Evolutionary conservation across 2,329 filamentous ascomycete species (phyloP), one percentile per base, ranked within the genome.

Genomic region (Penicillium psychrosexuale): DNA sequence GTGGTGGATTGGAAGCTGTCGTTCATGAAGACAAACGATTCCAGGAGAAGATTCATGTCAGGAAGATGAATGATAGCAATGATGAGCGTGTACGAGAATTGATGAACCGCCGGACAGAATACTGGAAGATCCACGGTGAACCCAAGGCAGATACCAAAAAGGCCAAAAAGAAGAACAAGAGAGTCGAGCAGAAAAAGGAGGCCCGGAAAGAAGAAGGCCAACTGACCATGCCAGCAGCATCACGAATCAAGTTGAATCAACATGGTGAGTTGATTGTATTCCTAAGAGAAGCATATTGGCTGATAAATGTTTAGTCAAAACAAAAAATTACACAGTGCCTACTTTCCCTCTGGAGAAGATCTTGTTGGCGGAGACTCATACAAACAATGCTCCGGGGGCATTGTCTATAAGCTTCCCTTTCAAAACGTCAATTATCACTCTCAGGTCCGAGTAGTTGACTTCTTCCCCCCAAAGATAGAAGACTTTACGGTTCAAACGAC

Each of bases 381-480:
- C 77, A 43, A 78, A 78, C 17, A 73, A 72, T 30, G 73, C 80
- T 1, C 72, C 79, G 8, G 73, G 69, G 77, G 76, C 3, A 68
- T 75, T n/a, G 60, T 69, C 22, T 78, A 78, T 55, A 68, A 65
- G 3, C 66, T 92, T 0, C 90, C 91, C 0, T 96, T 96, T 65
- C 79, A 85, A 53, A 91, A 92, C 66, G 76, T 81, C 53, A 88
- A 84, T 39, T 91, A 91, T 68, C 83, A 84, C 44, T 78, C 84
- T 22, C 79, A 81, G 33, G 86, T 90, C 34, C 86, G 90, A n/a
- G 86, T 96, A 1, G 81, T 96, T 34, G 90, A 96, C 73, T 97
- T 89, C 70, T 84, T 81, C 55, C 93, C 93, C 0, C 73, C 79
- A 2, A 78, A 79, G 1, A 75, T 97, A 1, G 82, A 85, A 59